Evolutionary conservation across 2,329 filamentous ascomycete genomes (phyloP), one percentile per base, ranked within the genome.

Genomic region (Gyromitra esculenta): DNA sequence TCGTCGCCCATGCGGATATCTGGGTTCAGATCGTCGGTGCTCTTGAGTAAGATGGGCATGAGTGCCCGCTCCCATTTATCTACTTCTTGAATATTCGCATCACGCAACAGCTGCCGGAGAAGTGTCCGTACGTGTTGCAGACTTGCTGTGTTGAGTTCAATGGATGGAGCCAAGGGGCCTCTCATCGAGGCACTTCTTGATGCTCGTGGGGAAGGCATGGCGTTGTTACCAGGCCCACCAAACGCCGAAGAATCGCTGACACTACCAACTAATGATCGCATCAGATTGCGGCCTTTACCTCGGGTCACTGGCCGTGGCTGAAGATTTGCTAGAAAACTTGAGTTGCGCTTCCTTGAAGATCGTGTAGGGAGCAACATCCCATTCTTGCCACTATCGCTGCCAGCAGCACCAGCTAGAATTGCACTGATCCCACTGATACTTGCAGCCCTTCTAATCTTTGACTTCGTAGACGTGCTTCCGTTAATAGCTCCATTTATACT

Each of bases 21-120:
- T 0, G 96, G 96, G 78, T 96, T 92, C 2, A 99, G 94, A 82
- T 98, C 96, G 79, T 97, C 94, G 0, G 95, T 96, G 79, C 94
- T 96, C 80, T 92, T 92, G 25, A 97, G 86, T 21, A 99, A 87
- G 67, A 99, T 96, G 0, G 96, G 96, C 65, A 97, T 88, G 11
- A 99, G 86, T 0, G 95, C 93, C 79, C 91, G 94, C 82, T 97
- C 92, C 96, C 96, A 99, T 37, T 91, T 91, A 1, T 88, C 85
- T 0, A 89, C 86, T 80, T 92, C 91, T 11, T 91, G 88, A 31
- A 99, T 89, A 1, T 88, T 86, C 1, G 89, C 88, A 82, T 97
- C 95, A 76, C 90, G 87, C 0, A 99, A 84, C 45, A 98, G 87
- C 83, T 99, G 96, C 52, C 89, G 89, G 15, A 99, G 86, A 2